Evolutionary conservation across 2,329 filamentous ascomycete genomes (phyloP), one percentile per base, ranked within the genome.

Genomic region (Cladosporium sp.): DNA sequence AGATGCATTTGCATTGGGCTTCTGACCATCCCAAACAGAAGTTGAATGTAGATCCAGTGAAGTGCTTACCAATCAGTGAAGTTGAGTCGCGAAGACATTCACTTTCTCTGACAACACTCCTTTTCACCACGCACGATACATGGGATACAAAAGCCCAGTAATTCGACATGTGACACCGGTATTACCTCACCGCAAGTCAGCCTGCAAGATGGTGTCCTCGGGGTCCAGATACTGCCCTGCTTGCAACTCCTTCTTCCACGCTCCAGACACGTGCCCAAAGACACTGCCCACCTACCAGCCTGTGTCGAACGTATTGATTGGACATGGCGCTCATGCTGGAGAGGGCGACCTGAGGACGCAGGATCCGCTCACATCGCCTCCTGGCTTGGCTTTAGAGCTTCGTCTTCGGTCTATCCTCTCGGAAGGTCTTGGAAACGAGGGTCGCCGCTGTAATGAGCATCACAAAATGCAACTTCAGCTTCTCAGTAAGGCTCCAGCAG

Each of bases 161-260:
- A 8, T 21, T 12, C 40, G n/a, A 46, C 37, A 44, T 44, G 18
- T 46, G 10, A 46, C n/a, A 46, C n/a, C n/a, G n/a, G 8, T 46
- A n/a, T 21, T 12, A 21, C 40, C n/a, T 46, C 4, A 21, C 40
- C 40, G n/a, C 40, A 46, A 11, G 40, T 46, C 40, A 21, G 40
- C 4, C 40, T 11, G 8, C 7, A 33, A 55, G 5, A 33, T 55
- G 52, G 29, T 31, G 31, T 18, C 12, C 2, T 11, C 52, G 8
- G 52, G 21, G 31, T 33, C 52, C 52, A 55, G 26, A 16, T 55
- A 55, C 29, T 55, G 52, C 29, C 18, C 28, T 31, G 28, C 52
- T 21, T 55, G 52, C 29, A 55, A 33, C 29, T 55, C 52, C 52
- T 55, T 55, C 52, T 55, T 55, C 28, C 52, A 55, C 52, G 6